These are phyloP conservation scores for Harringtonia aguacate DNA, from an alignment of 2,329 filamentous ascomycete genomes.

Conservation along the genomic window DNA sequence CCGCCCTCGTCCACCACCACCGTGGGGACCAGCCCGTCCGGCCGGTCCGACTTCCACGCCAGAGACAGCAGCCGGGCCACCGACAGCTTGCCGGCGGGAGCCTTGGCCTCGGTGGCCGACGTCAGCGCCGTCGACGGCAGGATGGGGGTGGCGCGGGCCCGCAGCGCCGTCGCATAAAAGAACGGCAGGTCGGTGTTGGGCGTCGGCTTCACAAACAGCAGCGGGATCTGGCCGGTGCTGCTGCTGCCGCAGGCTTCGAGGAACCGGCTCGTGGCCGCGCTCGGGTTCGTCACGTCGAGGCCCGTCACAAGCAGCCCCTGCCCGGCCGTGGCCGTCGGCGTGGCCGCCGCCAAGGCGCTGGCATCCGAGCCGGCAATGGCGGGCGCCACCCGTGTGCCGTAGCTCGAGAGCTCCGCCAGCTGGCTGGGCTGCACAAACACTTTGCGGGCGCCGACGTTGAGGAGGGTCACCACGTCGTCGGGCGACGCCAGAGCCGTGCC, in stretches of 20 bases:
- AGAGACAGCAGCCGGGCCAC: conserved; percentile 61
- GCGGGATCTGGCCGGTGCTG: conserved; percentile 36
- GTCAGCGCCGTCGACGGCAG: conserved; percentile 63
- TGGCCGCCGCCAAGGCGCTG: conserved; percentile 11
- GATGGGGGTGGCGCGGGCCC: conserved; percentile 56
- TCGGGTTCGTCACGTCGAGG: conserved; percentile 34
- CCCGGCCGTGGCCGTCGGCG: conserved; percentile 26
- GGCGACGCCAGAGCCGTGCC: conserved; percentile 56
- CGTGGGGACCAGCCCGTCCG: conserved; percentile 78
- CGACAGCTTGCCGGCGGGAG: conserved; percentile 42
- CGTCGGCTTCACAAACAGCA: conserved; percentile 39
- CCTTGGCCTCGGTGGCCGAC: conserved; percentile 49
- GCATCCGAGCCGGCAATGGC: conserved; percentile 26
- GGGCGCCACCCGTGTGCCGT: conserved; percentile 45
- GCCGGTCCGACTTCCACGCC: conserved; percentile 69
- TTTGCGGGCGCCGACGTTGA: conserved; percentile 76
- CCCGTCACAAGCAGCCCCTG: conserved; percentile 42
- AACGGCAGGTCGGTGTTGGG: conserved; percentile 29
- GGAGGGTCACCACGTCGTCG: conserved; percentile 67
- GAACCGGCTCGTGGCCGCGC: conserved; percentile 20
- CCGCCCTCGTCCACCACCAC: conserved; percentile 85
- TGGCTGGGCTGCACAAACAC: conserved; percentile 70
- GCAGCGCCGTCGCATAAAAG: conserved; percentile 36
- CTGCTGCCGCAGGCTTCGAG: conserved; percentile 30
- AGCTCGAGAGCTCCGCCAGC: conserved; percentile 43